Evolutionary conservation across 805 yeast species (phyloP).

Genomic region (Candida krabiensis): DNA sequence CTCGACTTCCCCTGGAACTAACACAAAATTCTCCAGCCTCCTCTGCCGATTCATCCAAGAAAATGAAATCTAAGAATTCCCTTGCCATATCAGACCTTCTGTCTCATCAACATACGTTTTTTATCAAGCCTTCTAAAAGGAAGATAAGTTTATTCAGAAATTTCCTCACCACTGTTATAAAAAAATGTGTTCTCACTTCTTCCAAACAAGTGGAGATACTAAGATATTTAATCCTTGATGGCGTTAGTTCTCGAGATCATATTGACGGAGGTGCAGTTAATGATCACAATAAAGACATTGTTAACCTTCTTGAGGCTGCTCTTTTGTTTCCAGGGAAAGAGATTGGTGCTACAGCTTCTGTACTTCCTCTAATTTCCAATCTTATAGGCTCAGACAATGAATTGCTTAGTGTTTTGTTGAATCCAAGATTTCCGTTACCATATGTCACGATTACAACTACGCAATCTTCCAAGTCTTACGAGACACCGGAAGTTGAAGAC

Average conservation of each 20-base stretch:
- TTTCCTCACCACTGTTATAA: constrained; percentile 51
- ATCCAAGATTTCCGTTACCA: constrained; percentile 71
- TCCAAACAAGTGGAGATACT: constrained; percentile 63
- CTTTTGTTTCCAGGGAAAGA: constrained; percentile 65
- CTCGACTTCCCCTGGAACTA: constrained; percentile 30
- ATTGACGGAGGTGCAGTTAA: constrained; percentile 28
- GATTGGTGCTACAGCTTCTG: constrained; percentile 49
- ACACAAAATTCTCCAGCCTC: constrained; percentile 15
- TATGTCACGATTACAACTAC: background rate
- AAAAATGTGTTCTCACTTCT: constrained; percentile 54
- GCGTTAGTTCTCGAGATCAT: constrained; percentile 32
- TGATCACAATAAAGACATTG: constrained; percentile 32
- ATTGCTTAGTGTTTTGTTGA: constrained; percentile 57
- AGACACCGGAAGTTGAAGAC: too few species aligned
- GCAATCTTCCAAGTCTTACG: too few species aligned
- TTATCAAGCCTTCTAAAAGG: constrained; percentile 37
- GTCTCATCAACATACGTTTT: constrained; percentile 62
- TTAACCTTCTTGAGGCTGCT: constrained; percentile 54
- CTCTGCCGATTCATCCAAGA: constrained; percentile 7
- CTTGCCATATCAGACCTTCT: constrained; percentile 66
- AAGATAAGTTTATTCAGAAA: constrained; percentile 37
- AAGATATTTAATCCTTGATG: constrained; percentile 41
- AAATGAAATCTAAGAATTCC: constrained; percentile 38
- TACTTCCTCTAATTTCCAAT: constrained; percentile 67
- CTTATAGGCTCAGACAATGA: constrained; percentile 50